Percentiles rank a stretch among this genome's conserved stretches.
phyloP scores from a whole-genome alignment of 1,284 basidiomycete species.

The Rhodotorula sp. region DNA sequence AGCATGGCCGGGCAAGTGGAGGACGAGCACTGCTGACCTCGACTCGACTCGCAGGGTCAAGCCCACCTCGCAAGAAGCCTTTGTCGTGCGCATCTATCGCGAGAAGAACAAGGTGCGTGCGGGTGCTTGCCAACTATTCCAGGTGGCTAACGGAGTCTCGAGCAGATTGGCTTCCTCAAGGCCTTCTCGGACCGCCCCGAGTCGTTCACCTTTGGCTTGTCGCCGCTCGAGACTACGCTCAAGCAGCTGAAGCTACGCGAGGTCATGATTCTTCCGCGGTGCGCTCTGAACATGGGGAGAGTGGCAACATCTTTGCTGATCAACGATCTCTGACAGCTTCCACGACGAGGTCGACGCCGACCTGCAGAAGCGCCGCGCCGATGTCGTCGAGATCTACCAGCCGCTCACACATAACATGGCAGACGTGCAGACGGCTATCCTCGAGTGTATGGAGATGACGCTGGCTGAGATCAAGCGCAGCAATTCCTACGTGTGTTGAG shows the following conservation, averaged over 20 bases:
- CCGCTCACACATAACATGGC: conserved; percentile 81
- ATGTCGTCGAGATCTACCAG: conserved; percentile 90
- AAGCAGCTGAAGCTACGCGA: conserved; percentile 84
- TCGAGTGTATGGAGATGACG: conserved; percentile 92
- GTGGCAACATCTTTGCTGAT: too few species aligned
- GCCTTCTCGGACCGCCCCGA: conserved; percentile 97
- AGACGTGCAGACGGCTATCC: conserved; percentile 87
- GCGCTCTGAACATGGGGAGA: conserved; percentile 35
- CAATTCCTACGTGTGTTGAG: conserved; percentile 68
- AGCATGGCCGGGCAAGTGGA: conserved; percentile 23
- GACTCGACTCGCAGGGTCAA: conserved; percentile 63
- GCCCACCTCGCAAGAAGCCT: conserved; percentile 75
- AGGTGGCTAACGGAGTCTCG: not conserved
- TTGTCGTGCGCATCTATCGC: conserved; percentile 83
- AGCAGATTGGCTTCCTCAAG: conserved; percentile 80
- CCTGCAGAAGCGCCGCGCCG: conserved; percentile 77
- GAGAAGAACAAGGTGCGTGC: conserved; percentile 68
- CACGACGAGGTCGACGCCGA: conserved; percentile 80
- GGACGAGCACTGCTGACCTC: not conserved
- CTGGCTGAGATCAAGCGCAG: conserved; percentile 87
- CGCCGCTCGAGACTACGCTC: conserved; percentile 87
- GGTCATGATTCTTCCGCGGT: conserved; percentile 91
- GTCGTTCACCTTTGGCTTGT: conserved; percentile 85
- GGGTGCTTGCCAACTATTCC: not conserved
- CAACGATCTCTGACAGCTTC: conserved; percentile 62